phyloP scores from a whole-genome alignment of 2,329 filamentous ascomycete genomes.

The Fusarium fujikuroi region DNA sequence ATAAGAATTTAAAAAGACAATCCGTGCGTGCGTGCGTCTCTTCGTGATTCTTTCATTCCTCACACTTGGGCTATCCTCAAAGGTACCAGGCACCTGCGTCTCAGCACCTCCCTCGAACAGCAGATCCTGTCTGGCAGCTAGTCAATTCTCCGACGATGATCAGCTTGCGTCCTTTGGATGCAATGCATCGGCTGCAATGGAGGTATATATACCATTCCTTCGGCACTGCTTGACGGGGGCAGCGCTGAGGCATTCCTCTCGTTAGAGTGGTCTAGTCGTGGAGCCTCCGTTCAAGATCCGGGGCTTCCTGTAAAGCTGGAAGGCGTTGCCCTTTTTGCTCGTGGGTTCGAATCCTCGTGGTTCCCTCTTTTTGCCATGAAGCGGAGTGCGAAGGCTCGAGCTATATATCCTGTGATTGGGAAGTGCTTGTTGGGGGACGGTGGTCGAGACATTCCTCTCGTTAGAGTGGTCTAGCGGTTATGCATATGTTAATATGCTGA shows the following conservation, averaged over 20 bases:
- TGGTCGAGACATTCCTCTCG: background rate
- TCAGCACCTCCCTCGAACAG: accelerated
- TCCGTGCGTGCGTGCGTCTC: background rate
- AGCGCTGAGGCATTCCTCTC: background rate
- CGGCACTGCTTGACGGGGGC: background rate
- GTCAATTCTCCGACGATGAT: background rate
- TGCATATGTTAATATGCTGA: background rate
- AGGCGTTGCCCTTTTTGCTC: too few species aligned
- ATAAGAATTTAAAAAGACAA: background rate
- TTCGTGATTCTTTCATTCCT: background rate
- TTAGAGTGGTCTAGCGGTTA: background rate
- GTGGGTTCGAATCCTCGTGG: accelerated
- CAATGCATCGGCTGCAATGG: accelerated
- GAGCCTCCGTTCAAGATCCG: too few species aligned
- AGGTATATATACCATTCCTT: accelerated
- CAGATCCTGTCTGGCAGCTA: accelerated
- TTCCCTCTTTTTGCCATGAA: background rate
- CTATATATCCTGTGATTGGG: background rate
- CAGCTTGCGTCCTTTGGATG: accelerated
- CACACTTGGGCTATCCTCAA: background rate
- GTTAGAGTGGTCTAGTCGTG: background rate
- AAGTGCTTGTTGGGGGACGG: background rate
- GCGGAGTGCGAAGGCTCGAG: background rate
- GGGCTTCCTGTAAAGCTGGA: too few species aligned
- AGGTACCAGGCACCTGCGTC: background rate